These are phyloP conservation scores for Thymus mandschuricus DNA, from an alignment of 257 asterid species.

Conservation along the genomic window DNA sequence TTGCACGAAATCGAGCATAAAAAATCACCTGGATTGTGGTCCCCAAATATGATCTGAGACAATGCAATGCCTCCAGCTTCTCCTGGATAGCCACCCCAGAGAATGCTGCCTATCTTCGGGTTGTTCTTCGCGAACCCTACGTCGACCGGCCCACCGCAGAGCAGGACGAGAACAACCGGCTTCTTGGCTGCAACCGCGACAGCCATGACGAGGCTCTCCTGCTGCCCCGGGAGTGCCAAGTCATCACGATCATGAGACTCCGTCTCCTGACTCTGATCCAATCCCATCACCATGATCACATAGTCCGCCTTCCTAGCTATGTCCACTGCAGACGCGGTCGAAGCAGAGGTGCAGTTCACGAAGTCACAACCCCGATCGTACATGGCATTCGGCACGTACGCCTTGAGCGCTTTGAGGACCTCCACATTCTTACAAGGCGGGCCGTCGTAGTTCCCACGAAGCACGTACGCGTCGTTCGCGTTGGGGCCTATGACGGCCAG, in stretches of 20 bases:
- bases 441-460: constrained; percentile 77
- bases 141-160: constrained; percentile 78
- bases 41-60: constrained; percentile 71
- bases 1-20: not conserved
- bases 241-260: constrained; percentile 65
- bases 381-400: constrained; percentile 37
- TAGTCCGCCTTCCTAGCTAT: constrained; percentile 56
- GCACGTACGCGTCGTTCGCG: constrained; percentile 48
- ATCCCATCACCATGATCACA: constrained; percentile 81
- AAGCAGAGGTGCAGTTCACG: constrained; percentile 54
- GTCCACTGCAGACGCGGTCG: constrained; percentile 46
- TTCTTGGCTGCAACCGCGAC: constrained; percentile 68
- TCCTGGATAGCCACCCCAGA: constrained; percentile 95
- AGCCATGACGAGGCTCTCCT: constrained; percentile 54
- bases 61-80: constrained; percentile 88
- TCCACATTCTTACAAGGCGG: constrained; percentile 67
- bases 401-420: constrained; percentile 49
- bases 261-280: constrained; percentile 66
- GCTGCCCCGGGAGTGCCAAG: constrained; percentile 73
- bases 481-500: constrained; percentile 84
- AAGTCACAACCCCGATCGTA: constrained; percentile 56
- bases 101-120: constrained; percentile 65
- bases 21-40: constrained; percentile 71
- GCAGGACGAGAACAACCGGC: constrained; percentile 70
- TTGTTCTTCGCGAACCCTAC: constrained; percentile 62